A percentile compares a stretch with the other conserved stretches of the same genome.
Conservation (phyloP, 2,329 filamentous ascomycete species). For the Aspergillus sp. region DNA sequence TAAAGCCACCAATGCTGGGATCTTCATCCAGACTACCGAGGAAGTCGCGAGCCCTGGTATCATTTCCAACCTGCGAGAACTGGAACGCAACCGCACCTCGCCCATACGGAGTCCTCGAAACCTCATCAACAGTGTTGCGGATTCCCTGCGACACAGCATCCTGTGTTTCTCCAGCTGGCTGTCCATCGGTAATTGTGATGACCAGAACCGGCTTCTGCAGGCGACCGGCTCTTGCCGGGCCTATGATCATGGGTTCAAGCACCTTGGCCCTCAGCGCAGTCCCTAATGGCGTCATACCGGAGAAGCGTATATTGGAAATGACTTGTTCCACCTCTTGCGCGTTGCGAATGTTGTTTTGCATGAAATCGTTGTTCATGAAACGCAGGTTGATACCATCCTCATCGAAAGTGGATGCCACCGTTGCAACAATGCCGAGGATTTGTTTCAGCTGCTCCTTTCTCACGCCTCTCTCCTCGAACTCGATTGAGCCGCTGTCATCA, state of each 20-base stretch:
- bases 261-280: constrained; percentile 63
- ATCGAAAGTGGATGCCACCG: constrained; percentile 67
- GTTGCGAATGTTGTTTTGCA: constrained; percentile 55
- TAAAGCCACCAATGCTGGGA: constrained; percentile 58
- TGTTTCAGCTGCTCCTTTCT: constrained; percentile 66
- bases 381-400: constrained; percentile 66
- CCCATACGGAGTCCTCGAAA: constrained; percentile 54
- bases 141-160: constrained; percentile 60
- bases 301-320: constrained; percentile 60
- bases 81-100: constrained; percentile 64
- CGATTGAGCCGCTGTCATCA: constrained; percentile 69
- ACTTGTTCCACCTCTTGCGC: constrained; percentile 60
- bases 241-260: constrained; percentile 60
- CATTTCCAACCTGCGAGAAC: constrained; percentile 69
- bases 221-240: constrained; percentile 51
- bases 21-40: constrained; percentile 64
- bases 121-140: constrained; percentile 53
- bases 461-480: constrained; percentile 66
- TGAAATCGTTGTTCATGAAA: constrained; percentile 65
- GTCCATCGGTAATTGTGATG: constrained; percentile 66
- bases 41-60: constrained; percentile 64
- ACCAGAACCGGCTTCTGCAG: constrained; percentile 65
- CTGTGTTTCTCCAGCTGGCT: constrained; percentile 62
- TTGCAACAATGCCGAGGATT: constrained; percentile 63
- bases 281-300: constrained; percentile 67